Percentiles rank a stretch among this genome's conserved stretches.
Conservation (phyloP, 2,329 filamentous ascomycete genomes). For the Cordyceps cicadae region DNA sequence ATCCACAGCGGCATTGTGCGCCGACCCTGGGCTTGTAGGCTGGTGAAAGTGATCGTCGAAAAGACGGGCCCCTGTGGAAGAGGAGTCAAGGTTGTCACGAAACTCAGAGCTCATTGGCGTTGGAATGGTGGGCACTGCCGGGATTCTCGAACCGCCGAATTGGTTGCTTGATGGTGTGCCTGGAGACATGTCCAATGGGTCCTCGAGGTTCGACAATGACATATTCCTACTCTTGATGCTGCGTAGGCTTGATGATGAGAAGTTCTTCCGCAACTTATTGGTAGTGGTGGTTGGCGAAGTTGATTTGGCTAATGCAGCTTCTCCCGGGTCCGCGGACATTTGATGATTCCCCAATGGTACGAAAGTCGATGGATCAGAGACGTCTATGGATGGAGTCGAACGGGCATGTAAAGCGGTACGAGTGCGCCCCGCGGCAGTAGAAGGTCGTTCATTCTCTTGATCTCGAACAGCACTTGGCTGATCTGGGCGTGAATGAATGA, state of each 20-base stretch:
- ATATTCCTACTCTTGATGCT: constrained; percentile 69
- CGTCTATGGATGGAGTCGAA: constrained; percentile 6
- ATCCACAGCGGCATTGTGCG: constrained; percentile 52
- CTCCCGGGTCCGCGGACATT: constrained; percentile 27
- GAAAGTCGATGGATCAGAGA: constrained; percentile 19
- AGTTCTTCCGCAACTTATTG: constrained; percentile 52
- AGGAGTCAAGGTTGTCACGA: constrained; percentile 45
- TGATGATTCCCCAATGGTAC: constrained; percentile 27
- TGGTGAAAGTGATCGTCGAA: constrained; percentile 80
- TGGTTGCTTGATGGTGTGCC: constrained; percentile 65
- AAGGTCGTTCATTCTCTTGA: not conserved
- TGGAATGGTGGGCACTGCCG: constrained; percentile 51
- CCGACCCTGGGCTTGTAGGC: constrained; percentile 53
- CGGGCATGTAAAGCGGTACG: not conserved
- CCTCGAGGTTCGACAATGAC: constrained; percentile 54
- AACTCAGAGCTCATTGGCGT: constrained; percentile 60
- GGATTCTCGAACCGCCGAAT: constrained; percentile 48
- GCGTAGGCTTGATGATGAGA: constrained; percentile 61
- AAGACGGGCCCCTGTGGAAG: constrained; percentile 64
- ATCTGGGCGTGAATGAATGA: not conserved
- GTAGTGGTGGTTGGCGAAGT: constrained; percentile 42
- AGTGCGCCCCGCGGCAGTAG: not conserved
- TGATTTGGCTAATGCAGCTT: constrained; percentile 33
- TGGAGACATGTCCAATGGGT: constrained; percentile 59
- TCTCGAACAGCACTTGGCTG: not conserved